Conservation (phyloP, 2,329 filamentous ascomycete species). For the Diaporthe nobilis region DNA sequence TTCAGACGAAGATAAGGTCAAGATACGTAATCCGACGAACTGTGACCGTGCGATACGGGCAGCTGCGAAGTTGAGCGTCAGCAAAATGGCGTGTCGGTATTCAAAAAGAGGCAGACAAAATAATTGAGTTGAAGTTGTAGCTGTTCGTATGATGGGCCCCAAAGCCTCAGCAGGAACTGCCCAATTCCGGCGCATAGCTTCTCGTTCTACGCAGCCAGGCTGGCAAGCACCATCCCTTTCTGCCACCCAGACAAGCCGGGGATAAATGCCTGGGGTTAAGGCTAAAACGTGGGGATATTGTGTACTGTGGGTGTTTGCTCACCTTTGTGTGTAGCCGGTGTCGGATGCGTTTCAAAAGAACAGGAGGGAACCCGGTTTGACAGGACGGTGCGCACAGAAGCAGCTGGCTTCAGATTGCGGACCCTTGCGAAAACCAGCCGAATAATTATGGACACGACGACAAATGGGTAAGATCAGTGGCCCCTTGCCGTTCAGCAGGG, state of each 20-base stretch:
- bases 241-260: neutral
- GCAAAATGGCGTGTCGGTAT: neutral
- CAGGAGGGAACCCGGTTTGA: slow-evolving; percentile 37
- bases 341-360: slow-evolving; percentile 45
- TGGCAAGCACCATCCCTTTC: slow-evolving; percentile 7
- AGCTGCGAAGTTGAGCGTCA: slow-evolving; percentile 5
- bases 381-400: slow-evolving; percentile 13
- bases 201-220: neutral
- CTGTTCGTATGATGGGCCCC: neutral
- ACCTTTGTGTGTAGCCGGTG: slow-evolving; percentile 40
- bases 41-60: slow-evolving; percentile 5
- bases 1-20: slow-evolving; percentile 9
- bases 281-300: slow-evolving; percentile 25
- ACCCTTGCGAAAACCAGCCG: slow-evolving; percentile 4
- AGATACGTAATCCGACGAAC: slow-evolving; percentile 7
- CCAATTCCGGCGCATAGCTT: neutral
- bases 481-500: neutral
- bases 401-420: neutral
- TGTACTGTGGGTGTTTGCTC: slow-evolving; percentile 26
- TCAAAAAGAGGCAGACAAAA: neutral
- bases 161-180: neutral
- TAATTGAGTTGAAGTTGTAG: slow-evolving; percentile 6
- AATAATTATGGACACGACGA: neutral
- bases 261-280: slow-evolving; percentile 16
- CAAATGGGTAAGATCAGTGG: neutral